Evolutionary conservation across 2,329 filamentous ascomycete species (phyloP), one percentile per base, ranked within the genome.

Genomic region (Calonectria pseudoturangicola): DNA sequence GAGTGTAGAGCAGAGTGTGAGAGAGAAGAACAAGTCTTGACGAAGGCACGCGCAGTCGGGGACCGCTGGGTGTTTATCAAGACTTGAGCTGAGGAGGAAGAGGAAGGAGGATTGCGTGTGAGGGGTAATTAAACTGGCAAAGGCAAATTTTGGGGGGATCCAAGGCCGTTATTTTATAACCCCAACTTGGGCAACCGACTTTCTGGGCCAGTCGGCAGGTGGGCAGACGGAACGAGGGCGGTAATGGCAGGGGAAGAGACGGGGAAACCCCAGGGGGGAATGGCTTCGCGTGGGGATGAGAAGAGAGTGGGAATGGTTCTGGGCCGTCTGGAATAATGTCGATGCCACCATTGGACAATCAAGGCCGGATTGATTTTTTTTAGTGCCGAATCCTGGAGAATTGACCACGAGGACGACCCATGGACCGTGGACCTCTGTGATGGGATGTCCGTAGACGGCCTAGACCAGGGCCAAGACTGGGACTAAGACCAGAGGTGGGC

Each of bases 181-280:
- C 56, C 69, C 63, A 71, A 71, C 69, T 64, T 71, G 56, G 69
- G 69, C 48, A 71, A 68, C 54, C 51, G 36, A 45, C 50, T 36
- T 15, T 41, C 54, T 68, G 27, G 47, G 39, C 60, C 45, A 67
- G 69, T 47, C 56, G 47, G 47, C 63, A 63, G n/a, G 45, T 39
- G 48, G 68, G 68, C 41, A 51, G 39, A n/a, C 18, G n/a, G 21
- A 25, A 48, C 8, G 41, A 50, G 54, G 54, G 13, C 16, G 56
- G 45, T 39, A n/a, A 39, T 18, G 41, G 64, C 54, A 58, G 56
- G 54, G 54, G 54, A 66, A 60, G 48, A 51, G 48, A 45, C 25
- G 69, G 39, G 50, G 63, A 54, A 47, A 27, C 63, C 45, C 43
- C 39, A 70, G 60, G 30, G 30, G 30, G 47, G 48, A 47, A 39